phyloP scores from a whole-genome alignment of 345 rosid species.

The Lumnitzera littorea region DNA sequence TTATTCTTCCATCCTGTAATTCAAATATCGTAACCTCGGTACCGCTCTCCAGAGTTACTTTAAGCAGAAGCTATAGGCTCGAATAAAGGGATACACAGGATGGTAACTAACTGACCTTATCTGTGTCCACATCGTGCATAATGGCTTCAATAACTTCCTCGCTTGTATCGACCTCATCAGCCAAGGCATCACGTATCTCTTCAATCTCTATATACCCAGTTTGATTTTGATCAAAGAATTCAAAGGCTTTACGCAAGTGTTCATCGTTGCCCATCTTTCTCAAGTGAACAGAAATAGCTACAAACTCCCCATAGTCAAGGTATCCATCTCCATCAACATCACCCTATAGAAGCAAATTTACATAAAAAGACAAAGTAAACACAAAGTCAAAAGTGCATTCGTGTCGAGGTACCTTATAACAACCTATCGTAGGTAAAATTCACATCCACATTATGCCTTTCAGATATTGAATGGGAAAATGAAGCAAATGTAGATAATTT shows the following conservation, averaged over 20 bases:
- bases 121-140: constrained; percentile 90
- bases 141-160: constrained; percentile 82
- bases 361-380: neutral
- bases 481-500: neutral
- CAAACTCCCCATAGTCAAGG: constrained; percentile 73
- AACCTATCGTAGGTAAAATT: constrained; percentile 2
- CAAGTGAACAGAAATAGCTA: constrained; percentile 89
- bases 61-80: neutral
- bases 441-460: neutral
- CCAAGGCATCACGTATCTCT: constrained; percentile 67
- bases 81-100: neutral
- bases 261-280: constrained; percentile 87
- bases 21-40: neutral
- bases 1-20: constrained; percentile 81
- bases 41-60: neutral
- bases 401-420: too few relatives aligned
- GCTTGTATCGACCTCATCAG: constrained; percentile 61
- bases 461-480: too few relatives aligned
- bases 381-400: neutral
- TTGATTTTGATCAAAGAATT: constrained; percentile 62
- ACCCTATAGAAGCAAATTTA: constrained; percentile 38
- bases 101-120: constrained; percentile 48
- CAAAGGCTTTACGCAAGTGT: constrained; percentile 82
- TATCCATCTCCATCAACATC: constrained; percentile 80
- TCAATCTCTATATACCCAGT: constrained; percentile 84